These are phyloP conservation scores for Melastoma malabathricum DNA, from an alignment of 345 rosid genomes.

Conservation along the genomic window DNA sequence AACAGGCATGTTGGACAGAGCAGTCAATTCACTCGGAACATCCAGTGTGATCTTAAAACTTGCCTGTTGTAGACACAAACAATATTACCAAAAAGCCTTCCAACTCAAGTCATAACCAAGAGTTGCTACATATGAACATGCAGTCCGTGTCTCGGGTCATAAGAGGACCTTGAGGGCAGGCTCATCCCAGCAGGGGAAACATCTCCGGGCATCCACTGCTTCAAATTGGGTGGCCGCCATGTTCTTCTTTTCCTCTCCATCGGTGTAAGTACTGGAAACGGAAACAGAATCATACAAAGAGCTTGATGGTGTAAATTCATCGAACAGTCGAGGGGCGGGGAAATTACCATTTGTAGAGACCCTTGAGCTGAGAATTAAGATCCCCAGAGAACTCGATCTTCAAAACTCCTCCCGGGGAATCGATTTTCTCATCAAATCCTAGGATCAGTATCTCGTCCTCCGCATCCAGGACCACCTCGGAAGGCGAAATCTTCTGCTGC, in stretches of 20 bases:
- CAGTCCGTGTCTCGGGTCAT: no score
- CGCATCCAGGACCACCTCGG: slow-evolving; percentile 14
- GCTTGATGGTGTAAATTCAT: not conserved
- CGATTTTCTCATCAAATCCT: slow-evolving; percentile 19
- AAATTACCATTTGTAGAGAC: slow-evolving; percentile 30
- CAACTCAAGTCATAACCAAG: not conserved
- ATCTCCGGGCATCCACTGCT: slow-evolving; percentile 28
- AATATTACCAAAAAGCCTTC: not conserved
- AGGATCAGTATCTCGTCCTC: slow-evolving; percentile 31
- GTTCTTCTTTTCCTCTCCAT: slow-evolving; percentile 24
- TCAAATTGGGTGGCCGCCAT: slow-evolving; percentile 40
- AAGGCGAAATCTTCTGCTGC: slow-evolving; percentile 12
- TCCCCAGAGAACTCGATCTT: slow-evolving; percentile 19
- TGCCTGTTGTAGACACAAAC: slow-evolving; percentile 14
- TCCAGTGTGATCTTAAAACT: slow-evolving; percentile 24
- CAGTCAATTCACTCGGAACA: slow-evolving; percentile 15
- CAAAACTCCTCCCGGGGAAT: slow-evolving; percentile 19
- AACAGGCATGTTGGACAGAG: slow-evolving; percentile 33
- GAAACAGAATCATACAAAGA: not conserved
- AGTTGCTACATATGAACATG: not conserved
- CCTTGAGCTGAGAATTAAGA: slow-evolving; percentile 27
- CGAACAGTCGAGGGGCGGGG: not conserved
- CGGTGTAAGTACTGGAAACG: slow-evolving; percentile 17
- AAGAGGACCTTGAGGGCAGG: slow-evolving; percentile 29
- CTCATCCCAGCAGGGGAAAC: slow-evolving; percentile 48